Evolutionary conservation across 1,139 yeast genomes (phyloP), one percentile per base, ranked within the genome.

Genomic region (Zygoascus sp.): DNA sequence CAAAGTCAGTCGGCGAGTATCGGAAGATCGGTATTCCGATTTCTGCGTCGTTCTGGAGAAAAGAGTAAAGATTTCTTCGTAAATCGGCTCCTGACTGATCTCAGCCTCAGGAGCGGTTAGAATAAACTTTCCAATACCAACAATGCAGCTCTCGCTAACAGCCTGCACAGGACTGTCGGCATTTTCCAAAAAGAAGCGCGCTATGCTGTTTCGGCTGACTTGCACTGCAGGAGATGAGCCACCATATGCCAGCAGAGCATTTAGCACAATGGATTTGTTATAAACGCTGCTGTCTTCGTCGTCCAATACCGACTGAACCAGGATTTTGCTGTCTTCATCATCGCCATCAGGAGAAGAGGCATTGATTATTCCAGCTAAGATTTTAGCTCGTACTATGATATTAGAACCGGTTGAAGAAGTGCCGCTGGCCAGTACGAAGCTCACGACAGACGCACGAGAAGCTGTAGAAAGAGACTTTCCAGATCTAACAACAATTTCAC

Each of bases 51-150:
- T 64, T 8, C 62, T 60, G 10, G 83, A 73, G 37, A 90, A 65
- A 52, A 80, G 80, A 1, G 61, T 59, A 9, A 79, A 64, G 46
- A 84, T 62, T 37, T 55, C 59, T 10, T 50, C 53, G 11, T 50
- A 44, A 11, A 56, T 50, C 3, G 45, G 51, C 5, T 44, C 48
- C 16, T 53, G 46, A 21, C 43, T 58, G 45, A 17, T 51, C 40
- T 48, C 53, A 13, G 30, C 25, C 17, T 17, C 35, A 5, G 35
- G 16, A 9, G 28, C 13, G 2, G 25, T 30, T 28, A 89, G 69
- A 50, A 88, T 67, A n/a, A 84, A 56, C 66, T 90, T 90, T 52
- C 96, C 97, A 46, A 84, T 74, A 2, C 96, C 97, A 48, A 83
- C 66, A 3, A 84, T 74, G n/a, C 90, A 83, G 59, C 85, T 84